Percentiles rank a stretch among this genome's conserved stretches.
Evolutionary conservation across 2,329 filamentous ascomycete genomes (phyloP).

Genomic region (Clathrospora elynae): DNA sequence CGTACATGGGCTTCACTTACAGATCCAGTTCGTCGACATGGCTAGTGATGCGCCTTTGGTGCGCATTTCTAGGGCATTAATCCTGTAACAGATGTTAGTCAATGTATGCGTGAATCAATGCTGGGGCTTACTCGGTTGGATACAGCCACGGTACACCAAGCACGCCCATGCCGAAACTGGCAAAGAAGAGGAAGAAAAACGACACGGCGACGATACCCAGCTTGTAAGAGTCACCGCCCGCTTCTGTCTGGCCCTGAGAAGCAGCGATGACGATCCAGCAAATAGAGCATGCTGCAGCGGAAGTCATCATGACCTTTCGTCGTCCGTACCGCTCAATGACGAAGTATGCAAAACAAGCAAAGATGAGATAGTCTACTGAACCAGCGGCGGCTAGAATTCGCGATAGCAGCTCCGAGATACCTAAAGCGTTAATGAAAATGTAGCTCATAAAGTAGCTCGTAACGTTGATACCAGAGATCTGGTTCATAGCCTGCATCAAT

Average conservation of each 20-base stretch:
- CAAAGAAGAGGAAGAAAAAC: conserved; percentile 49
- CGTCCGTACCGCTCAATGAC: conserved; percentile 57
- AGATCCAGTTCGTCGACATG: conserved; percentile 44
- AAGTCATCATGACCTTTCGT: conserved; percentile 56
- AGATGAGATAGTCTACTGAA: conserved; percentile 54
- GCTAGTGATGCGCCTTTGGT: conserved; percentile 44
- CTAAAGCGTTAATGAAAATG: conserved; percentile 51
- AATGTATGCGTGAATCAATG: too few species aligned
- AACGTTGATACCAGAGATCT: conserved; percentile 44
- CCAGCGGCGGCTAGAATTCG: conserved; percentile 52
- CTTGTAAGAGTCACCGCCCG: conserved; percentile 52
- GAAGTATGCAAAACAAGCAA: conserved; percentile 52
- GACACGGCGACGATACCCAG: conserved; percentile 56
- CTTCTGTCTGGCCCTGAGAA: conserved; percentile 49
- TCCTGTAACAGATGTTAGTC: conserved; percentile 17
- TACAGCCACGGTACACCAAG: conserved; percentile 46
- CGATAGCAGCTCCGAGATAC: conserved; percentile 43
- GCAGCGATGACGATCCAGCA: conserved; percentile 58
- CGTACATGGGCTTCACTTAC: too few species aligned
- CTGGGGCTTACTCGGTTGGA: conserved; percentile 32
- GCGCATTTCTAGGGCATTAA: conserved; percentile 45
- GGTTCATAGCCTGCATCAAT: conserved; percentile 55
- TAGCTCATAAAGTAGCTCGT: conserved; percentile 51
- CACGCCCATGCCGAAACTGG: conserved; percentile 45
- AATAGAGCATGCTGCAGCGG: conserved; percentile 55